Base-by-base conservation (phyloP, 2,329 filamentous ascomycete species). In the Allantophomopsis lycopodina region DNA sequence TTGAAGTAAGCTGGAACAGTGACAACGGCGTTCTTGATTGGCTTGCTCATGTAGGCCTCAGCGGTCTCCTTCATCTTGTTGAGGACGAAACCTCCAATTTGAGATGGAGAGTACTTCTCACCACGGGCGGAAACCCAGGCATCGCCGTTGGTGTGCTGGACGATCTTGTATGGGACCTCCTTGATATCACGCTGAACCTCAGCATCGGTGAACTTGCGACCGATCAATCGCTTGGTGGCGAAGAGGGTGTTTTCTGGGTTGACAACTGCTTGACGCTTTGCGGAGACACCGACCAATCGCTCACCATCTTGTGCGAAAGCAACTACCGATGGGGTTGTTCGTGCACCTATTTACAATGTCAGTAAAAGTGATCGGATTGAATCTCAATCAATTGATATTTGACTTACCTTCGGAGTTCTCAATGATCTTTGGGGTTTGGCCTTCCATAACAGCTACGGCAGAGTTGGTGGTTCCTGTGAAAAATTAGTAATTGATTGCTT, bases 41-140 rank as follows among this genome's bases (percentile, higher is more conserved):
- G 76, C 72, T 87, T 94, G 66, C 83, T 78, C 50, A 94, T 76
- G 69, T 93, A 94, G 46, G 83, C 72, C 71, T 95, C 88, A 49
- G 89, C 89, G 39, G 89, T 96, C 74, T 95, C 89, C 79, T 94
- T 95, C 89, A 95, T 95, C 78, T 96, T 95, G 64, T 87, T 81
- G 55, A 96, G 76, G 50, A 95, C 74, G 64, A 95, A 94, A 58
- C 88, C 89, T 75, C 89, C 89, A 48, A 96, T 85, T 66, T 96
- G 89, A n/a, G 88, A 94, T 42, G 89, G 89, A 50, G 88, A 95
- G 73, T 95, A 95, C 65, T 88, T 94, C 66, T 95, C 79, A 59
- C 80, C 87, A 53, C 87, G 86, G 53, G 88, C 84, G 64, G 88
- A 78, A 48, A 96, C 83, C 89, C 89, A 95, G 47, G 89, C 89